Evolutionary conservation across 495 filamentous ascomycete species (phyloP), one percentile per base, ranked within the genome.

Genomic region (Saxispiralis lemnorum): DNA sequence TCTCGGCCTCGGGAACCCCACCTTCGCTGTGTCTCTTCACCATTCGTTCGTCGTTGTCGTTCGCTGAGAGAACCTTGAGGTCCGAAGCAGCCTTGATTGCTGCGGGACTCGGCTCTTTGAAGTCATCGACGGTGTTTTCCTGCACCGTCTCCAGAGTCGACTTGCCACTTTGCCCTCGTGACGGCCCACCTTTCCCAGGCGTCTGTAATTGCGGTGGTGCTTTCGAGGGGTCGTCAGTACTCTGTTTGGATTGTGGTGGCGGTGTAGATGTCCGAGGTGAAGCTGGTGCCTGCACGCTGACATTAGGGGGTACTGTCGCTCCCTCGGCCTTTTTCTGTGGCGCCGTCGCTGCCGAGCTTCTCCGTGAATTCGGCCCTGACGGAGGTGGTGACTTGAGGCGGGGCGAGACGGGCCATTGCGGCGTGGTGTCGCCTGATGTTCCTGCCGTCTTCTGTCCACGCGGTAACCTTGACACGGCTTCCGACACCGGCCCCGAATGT

Each of bases 121-220:
- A 31, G 18, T 46, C 33, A 19, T 53, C 50, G 17, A 83, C 71
- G 60, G 83, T 93, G 38, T 76, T 76, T 64, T 97, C 89, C 57
- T 93, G 79, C 21, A 97, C 89, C 0, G 89, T 97, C 60, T 93
- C 89, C 41, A 97, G 65, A 34, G 73, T 74, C 14, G 81, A 75
- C 47, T 69, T 72, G 41, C 76, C 78, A 53, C 74, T 79, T 36
- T 64, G 65, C 18, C 72, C 76, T 56, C 86, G 76, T 39, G 66
- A 71, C 36, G 31, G 31, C 13, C 30, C 30, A 9, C 24, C 24
- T 30, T 43, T 24, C 1, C 2, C 31, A 13, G 28, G 24, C 42
- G 21, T 28, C 17, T 43, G 30, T 6, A 35, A 37, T 28, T 36
- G 31, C 14, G 15, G 35, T 19, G 39, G 13, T 30, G 41, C 36